Evolutionary conservation across 179 eudicot species (phyloP), one percentile per base, ranked within the genome.

Genomic region (Pouteria campechiana): DNA sequence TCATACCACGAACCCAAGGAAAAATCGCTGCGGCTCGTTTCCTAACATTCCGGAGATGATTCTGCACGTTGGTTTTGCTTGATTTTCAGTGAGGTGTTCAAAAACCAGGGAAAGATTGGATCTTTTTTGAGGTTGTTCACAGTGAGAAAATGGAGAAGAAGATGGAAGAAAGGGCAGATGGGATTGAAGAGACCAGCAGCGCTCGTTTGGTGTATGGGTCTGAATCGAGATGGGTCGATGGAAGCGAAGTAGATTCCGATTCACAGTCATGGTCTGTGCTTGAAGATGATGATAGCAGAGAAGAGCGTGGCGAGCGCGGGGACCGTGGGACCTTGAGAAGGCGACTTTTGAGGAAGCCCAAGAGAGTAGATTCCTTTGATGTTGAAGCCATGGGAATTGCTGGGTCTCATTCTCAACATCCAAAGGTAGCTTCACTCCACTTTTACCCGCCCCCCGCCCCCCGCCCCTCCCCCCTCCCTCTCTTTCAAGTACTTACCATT

Each of bases 361-460:
- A 48, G 48, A 79, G 98, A 52, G 66, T 76, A 47, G 79, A 90
- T 61, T 90, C 98, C 4, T 65, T 90, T 12, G 95, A 86, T 77
- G 98, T 82, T 54, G 98, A 86, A 67, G 79, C 98, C 45, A 81
- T 90, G 98, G 68, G 68, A 38, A 77, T 90, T 73, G 63, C 81
- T 65, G 94, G 73, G 3, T 25, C 69, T 35, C 73, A 73, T 62
- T 72, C 52, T 11, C 87, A 79, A 48, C 84, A 72, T 57, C 19
- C 56, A 46, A 74, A 81, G 90, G 95, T 78, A 19, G n/a, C n/a
- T n/a, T n/a, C n/a, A n/a, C n/a, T n/a, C n/a, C n/a, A n/a, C n/a
- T n/a, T n/a, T n/a, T n/a, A n/a, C n/a, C n/a, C n/a, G n/a, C n/a
- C n/a, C n/a, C n/a, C n/a, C n/a, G n/a, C n/a, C n/a, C n/a, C n/a